Percentiles rank a stretch among this genome's conserved stretches.
phyloP scores from a whole-genome alignment of 805 yeast genomes.

The Candida argentea region DNA sequence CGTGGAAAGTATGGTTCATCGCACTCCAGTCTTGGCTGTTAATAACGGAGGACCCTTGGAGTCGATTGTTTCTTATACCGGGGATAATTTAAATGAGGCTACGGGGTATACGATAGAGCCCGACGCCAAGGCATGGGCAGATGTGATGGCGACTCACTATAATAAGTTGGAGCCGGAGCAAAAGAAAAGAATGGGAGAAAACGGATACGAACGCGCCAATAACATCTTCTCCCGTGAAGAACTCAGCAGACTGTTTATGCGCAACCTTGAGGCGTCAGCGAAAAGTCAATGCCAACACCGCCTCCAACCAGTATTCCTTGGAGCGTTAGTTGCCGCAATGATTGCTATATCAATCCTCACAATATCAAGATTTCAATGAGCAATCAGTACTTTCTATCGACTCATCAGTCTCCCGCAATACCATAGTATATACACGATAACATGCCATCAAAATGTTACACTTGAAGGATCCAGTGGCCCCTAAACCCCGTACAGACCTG shows the following conservation, averaged over 20 bases:
- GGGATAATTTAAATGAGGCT: slow-evolving; percentile 22
- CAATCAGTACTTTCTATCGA: no score
- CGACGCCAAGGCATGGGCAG: slow-evolving; percentile 44
- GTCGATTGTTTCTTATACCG: slow-evolving; percentile 38
- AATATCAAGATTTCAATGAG: no score
- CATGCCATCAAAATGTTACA: no score
- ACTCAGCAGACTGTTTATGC: slow-evolving; percentile 26
- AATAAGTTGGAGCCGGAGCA: slow-evolving; percentile 9
- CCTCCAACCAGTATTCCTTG: no score
- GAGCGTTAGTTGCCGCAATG: no score
- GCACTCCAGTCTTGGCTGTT: slow-evolving; percentile 77
- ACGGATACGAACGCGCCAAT: slow-evolving; percentile 28
- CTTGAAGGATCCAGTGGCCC: no score
- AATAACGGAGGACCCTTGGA: slow-evolving; percentile 92
- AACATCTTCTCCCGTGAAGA: slow-evolving; percentile 35
- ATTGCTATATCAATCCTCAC: no score
- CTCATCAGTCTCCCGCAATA: no score
- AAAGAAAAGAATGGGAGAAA: slow-evolving; percentile 19
- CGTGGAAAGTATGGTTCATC: slow-evolving; percentile 81
- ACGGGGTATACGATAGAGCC: slow-evolving; percentile 57
- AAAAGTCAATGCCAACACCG: no score
- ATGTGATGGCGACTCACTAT: slow-evolving; percentile 33
- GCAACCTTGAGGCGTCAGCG: no score
- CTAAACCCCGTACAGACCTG: slow-evolving; percentile 1
- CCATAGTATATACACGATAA: no score